Percentiles rank a stretch among this genome's conserved stretches.
These are phyloP conservation scores for Xerocomus potaroensis DNA, from an alignment of 768 basidiomycete genomes.

Conservation along the genomic window DNA sequence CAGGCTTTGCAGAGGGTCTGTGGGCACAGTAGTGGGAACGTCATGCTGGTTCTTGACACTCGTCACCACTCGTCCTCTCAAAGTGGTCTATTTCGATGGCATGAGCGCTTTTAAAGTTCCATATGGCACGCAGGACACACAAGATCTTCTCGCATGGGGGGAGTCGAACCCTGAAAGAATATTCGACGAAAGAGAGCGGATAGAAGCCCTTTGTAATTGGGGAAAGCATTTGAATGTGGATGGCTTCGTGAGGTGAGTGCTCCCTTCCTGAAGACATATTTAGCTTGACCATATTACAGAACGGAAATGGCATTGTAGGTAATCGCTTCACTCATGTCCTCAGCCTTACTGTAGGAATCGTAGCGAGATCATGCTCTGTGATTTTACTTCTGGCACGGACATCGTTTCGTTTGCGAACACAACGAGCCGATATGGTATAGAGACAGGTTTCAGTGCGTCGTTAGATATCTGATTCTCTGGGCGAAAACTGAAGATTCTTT, in stretches of 20 bases:
- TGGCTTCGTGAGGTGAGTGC: constrained; percentile 31
- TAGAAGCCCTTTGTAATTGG: constrained; percentile 31
- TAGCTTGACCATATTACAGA: constrained; percentile 13
- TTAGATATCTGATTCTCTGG: background rate
- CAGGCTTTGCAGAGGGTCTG: no score
- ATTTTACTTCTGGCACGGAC: constrained; percentile 7
- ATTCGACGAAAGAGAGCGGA: constrained; percentile 20
- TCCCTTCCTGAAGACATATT: background rate
- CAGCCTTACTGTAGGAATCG: no score
- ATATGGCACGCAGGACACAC: background rate
- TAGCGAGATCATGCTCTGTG: constrained; percentile 9
- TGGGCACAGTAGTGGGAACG: no score
- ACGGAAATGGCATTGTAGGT: constrained; percentile 49
- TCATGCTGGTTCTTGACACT: background rate
- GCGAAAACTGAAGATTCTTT: background rate
- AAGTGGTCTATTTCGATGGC: background rate
- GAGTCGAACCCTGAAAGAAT: constrained; percentile 15
- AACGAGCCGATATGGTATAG: background rate
- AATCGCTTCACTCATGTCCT: background rate
- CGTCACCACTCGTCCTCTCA: background rate
- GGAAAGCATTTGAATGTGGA: constrained; percentile 28
- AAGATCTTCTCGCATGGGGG: constrained; percentile 6
- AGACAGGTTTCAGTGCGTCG: background rate
- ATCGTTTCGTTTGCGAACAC: constrained; percentile 22
- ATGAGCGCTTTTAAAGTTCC: background rate